Conservation (phyloP, 2,329 filamentous ascomycete species). For the Microdochium bolleyi region DNA sequence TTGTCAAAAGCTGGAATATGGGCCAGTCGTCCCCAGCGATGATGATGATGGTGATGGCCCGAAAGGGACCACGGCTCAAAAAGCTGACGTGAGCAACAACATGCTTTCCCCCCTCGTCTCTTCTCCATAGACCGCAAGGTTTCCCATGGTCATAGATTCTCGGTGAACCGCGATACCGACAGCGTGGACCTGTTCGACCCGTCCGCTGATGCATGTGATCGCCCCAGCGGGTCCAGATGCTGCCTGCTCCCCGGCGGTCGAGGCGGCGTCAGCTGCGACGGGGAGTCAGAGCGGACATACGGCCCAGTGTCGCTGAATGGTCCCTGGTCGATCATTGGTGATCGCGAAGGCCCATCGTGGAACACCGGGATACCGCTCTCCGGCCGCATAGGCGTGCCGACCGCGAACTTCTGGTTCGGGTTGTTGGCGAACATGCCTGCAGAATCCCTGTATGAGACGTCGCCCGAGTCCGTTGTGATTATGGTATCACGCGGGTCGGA, state of each 20-base stretch:
- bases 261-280: slow-evolving; percentile 11
- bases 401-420: slow-evolving; percentile 34
- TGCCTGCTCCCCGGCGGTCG: slow-evolving; percentile 18
- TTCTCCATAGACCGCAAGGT: too few relatives aligned
- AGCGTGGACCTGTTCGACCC: slow-evolving; percentile 20
- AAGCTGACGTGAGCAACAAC: too few relatives aligned
- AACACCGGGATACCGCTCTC: slow-evolving; percentile 53
- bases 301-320: slow-evolving; percentile 30
- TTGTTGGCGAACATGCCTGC: slow-evolving; percentile 30
- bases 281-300: neutral
- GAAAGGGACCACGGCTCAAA: too few relatives aligned
- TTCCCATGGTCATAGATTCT: slow-evolving; percentile 23
- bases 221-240: slow-evolving; percentile 26
- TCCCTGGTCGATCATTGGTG: slow-evolving; percentile 48
- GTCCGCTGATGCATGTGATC: slow-evolving; percentile 25
- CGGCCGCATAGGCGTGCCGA: slow-evolving; percentile 51
- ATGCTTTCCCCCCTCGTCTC: too few relatives aligned
- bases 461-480: slow-evolving; percentile 37
- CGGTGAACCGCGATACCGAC: slow-evolving; percentile 31
- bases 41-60: too few relatives aligned
- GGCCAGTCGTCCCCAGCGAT: too few relatives aligned
- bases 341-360: slow-evolving; percentile 57
- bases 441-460: slow-evolving; percentile 44
- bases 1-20: too few relatives aligned
- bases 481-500: slow-evolving; percentile 35